Percentiles rank a stretch among this genome's conserved stretches.
Evolutionary conservation across 2,329 filamentous ascomycete genomes (phyloP).

Genomic region (Tolypocladium pustulatum): DNA sequence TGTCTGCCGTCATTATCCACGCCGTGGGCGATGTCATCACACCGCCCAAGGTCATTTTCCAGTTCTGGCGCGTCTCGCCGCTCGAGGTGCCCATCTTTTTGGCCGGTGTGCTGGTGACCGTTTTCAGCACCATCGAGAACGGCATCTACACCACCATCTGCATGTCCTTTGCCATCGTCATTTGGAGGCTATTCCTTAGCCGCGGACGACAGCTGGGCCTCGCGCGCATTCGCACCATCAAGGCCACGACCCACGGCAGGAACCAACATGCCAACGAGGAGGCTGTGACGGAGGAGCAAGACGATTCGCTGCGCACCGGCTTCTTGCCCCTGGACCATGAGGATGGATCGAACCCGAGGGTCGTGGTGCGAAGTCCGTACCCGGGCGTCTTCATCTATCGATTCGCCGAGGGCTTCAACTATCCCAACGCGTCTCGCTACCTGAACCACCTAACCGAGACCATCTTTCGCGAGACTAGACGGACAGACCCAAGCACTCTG

Average conservation of each 20-base stretch:
- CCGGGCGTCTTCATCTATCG: constrained; percentile 46
- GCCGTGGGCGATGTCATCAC: constrained; percentile 81
- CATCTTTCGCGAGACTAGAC: constrained; percentile 33
- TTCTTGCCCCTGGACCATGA: constrained; percentile 38
- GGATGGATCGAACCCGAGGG: constrained; percentile 39
- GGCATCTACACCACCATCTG: constrained; percentile 76
- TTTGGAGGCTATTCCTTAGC: constrained; percentile 71
- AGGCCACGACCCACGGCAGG: constrained; percentile 52
- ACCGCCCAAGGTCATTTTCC: constrained; percentile 70
- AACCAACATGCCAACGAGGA: constrained; percentile 8
- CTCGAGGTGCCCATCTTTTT: constrained; percentile 80
- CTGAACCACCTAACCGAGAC: constrained; percentile 36
- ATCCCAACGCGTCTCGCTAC: constrained; percentile 41
- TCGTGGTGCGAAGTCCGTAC: constrained; percentile 34
- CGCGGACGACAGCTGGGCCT: constrained; percentile 69
- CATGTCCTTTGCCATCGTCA: constrained; percentile 57
- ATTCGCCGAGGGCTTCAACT: constrained; percentile 46
- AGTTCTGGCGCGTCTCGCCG: constrained; percentile 80
- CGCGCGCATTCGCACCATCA: constrained; percentile 77
- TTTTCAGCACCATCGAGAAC: constrained; percentile 74
- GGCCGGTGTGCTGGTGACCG: constrained; percentile 69
- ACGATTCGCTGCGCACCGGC: constrained; percentile 23
- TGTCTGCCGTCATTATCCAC: constrained; percentile 82
- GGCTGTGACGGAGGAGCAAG: constrained; percentile 35
- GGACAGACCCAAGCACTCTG: constrained; percentile 29